phyloP scores from a whole-genome alignment of 805 yeast species.

The Saccharomycopsis guyanensis region DNA sequence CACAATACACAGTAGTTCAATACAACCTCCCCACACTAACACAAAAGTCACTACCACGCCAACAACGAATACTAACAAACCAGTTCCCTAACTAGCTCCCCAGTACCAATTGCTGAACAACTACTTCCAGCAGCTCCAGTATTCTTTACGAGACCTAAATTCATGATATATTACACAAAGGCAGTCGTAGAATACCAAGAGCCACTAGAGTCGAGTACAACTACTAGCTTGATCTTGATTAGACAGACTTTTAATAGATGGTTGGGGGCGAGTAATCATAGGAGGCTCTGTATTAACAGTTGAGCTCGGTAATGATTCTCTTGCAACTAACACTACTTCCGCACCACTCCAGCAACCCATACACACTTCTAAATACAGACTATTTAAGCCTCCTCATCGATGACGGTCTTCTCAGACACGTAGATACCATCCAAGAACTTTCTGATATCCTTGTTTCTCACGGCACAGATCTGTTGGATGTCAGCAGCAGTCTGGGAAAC shows the following conservation, averaged over 20 bases:
- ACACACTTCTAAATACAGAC: not conserved
- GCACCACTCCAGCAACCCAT: not conserved
- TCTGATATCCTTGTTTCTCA: constrained; percentile 99
- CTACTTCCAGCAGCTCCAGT: too few species aligned
- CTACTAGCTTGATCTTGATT: not conserved
- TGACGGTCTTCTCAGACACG: constrained; percentile 91
- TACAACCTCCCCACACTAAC: too few species aligned
- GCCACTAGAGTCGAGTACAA: not conserved
- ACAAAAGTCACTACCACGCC: too few species aligned
- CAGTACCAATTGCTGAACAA: too few species aligned
- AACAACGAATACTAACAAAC: too few species aligned
- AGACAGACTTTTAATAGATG: not conserved
- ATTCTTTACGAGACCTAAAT: not conserved
- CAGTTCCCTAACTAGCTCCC: too few species aligned
- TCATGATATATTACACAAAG: not conserved
- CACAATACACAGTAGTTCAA: too few species aligned
- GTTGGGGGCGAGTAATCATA: constrained; percentile 21
- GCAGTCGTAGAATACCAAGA: too few species aligned
- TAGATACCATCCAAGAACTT: constrained; percentile 99
- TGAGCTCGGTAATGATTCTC: constrained; percentile 22
- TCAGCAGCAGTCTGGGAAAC: constrained; percentile 99
- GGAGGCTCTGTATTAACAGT: constrained; percentile 17
- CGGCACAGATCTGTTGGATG: constrained; percentile 95
- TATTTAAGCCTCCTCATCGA: constrained; percentile 46
- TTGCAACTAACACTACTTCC: not conserved